These are phyloP conservation scores for Papilionanthe hybrid DNA, from an alignment of 116 monocot genomes.

Conservation along the genomic window DNA sequence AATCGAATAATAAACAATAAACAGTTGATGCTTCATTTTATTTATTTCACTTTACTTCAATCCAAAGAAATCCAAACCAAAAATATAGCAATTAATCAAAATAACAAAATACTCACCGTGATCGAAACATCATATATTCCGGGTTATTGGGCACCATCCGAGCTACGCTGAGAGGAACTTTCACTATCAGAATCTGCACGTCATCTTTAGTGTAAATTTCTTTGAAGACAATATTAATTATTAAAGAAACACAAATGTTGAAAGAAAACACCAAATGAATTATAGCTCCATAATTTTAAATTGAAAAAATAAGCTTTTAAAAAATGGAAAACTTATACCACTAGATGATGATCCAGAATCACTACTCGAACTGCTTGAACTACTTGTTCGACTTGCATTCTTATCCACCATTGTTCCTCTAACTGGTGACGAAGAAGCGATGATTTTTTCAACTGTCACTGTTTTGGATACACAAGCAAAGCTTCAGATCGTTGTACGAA, in stretches of 20 bases:
- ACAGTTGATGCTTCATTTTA: background rate
- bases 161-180: constrained; percentile 17
- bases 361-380: constrained; percentile 80
- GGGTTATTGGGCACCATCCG: constrained; percentile 12
- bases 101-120: background rate
- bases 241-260: background rate
- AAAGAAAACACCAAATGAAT: background rate
- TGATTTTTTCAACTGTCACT: constrained; percentile 34
- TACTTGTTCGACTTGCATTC: constrained; percentile 55
- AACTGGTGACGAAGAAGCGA: constrained; percentile 38
- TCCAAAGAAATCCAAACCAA: background rate
- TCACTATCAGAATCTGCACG: constrained; percentile 26
- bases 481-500: background rate
- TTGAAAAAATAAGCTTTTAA: background rate
- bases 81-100: background rate
- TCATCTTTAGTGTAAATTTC: background rate
- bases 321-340: constrained; percentile 34
- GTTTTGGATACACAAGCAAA: constrained; percentile 1
- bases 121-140: constrained; percentile 7
- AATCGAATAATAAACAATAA: background rate
- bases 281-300: background rate
- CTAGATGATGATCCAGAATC: constrained; percentile 85
- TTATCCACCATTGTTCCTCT: constrained; percentile 38
- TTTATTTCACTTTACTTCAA: background rate
- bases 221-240: background rate